These are phyloP conservation scores for Phanerodontia chrysosporium DNA, from an alignment of 768 basidiomycete species.

Conservation along the genomic window DNA sequence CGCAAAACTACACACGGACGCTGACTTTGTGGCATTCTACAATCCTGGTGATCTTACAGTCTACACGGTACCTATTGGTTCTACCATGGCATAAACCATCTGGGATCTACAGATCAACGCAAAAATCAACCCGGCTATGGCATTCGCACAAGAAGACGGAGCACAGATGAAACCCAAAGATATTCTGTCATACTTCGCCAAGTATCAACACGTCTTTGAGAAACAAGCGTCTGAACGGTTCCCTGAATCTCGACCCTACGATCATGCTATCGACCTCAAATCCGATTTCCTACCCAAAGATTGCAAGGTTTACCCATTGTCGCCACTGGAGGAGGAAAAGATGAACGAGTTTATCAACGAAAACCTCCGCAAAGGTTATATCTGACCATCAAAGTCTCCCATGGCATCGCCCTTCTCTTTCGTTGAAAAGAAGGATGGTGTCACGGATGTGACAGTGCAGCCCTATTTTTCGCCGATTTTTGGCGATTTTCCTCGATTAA, in stretches of 20 bases:
- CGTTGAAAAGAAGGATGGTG: constrained; percentile 27
- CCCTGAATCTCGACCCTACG: constrained; percentile 12
- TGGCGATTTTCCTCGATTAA: too few relatives aligned
- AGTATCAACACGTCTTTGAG: background rate
- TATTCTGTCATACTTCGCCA: background rate
- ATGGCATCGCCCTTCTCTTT: constrained; percentile 27
- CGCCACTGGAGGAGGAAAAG: constrained; percentile 7
- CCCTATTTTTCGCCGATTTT: too few relatives aligned
- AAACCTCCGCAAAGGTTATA: constrained; percentile 17
- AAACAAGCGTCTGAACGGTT: constrained; percentile 4
- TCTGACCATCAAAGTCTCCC: constrained; percentile 18
- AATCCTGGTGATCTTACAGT: background rate
- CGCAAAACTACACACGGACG: background rate
- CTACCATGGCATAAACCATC: background rate
- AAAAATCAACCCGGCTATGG: background rate
- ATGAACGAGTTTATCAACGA: constrained; percentile 20
- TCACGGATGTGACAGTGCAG: too few relatives aligned
- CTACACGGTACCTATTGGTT: background rate
- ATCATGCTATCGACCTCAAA: constrained; percentile 17
- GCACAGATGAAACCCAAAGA: background rate
- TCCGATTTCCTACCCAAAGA: constrained; percentile 6
- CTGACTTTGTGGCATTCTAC: background rate
- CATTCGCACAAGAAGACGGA: background rate
- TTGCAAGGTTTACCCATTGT: constrained; percentile 18
- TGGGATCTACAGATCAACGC: background rate